Conservation (phyloP, 179 eudicot genomes). For the Spergularia azorica region DNA sequence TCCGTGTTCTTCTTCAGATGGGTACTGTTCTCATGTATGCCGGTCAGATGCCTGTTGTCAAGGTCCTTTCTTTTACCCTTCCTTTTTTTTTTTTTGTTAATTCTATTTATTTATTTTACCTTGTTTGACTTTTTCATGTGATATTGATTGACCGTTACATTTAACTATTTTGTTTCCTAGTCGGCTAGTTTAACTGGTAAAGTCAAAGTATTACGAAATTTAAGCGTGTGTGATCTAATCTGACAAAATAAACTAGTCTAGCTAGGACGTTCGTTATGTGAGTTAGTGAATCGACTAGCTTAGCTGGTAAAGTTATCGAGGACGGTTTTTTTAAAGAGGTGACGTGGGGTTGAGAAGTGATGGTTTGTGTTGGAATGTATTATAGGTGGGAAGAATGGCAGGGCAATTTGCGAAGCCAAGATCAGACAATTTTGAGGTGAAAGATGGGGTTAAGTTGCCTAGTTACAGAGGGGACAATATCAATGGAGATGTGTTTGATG, state of each 20-base stretch:
- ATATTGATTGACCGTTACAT: background rate
- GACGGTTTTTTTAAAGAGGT: background rate
- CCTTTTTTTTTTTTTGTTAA: background rate
- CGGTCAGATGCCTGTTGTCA: conserved; percentile 73
- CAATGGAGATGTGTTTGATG: conserved; percentile 68
- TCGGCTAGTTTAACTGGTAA: no score
- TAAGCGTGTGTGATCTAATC: no score
- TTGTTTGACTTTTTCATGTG: background rate
- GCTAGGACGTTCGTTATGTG: no score
- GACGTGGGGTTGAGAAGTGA: no score
- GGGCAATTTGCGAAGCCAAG: conserved; percentile 93
- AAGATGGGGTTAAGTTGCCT: conserved; percentile 72
- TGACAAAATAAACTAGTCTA: no score
- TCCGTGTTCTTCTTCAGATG: conserved; percentile 69
- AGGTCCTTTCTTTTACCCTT: conserved; percentile 33
- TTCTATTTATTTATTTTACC: no score
- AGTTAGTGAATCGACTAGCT: no score
- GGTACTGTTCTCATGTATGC: conserved; percentile 68
- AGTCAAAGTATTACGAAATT: no score
- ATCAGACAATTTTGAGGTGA: conserved; percentile 72
- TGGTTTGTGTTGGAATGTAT: no score
- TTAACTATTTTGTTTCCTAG: no score
- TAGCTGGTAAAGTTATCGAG: no score
- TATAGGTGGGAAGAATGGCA: conserved; percentile 90
- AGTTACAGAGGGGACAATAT: conserved; percentile 88